Base-by-base conservation (phyloP, 176 grass and related monocot genomes). In the Poa annua region DNA sequence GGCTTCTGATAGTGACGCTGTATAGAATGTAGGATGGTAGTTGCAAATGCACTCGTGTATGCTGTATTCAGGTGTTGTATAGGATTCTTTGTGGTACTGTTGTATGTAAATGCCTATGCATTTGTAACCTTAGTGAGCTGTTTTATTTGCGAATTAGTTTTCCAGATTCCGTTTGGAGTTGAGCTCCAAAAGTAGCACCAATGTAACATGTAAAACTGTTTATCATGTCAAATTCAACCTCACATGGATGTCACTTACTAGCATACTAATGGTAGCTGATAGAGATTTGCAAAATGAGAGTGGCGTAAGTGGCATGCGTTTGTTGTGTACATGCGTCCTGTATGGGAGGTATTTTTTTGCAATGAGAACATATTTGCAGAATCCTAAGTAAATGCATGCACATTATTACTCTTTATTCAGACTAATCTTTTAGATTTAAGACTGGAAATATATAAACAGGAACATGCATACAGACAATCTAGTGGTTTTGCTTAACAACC, bases 81-180 rank as follows among this genome's bases (percentile, higher is more conserved):
- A 83, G 82, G 74, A 78, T 79, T 90, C 79, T 74, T 74, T 86
- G 65, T 66, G 35, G 7, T 56, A 78, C 71, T 49, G 55, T 22
- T 73, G 29, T 34, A 36, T 85, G 73, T 89, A 86, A 78, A 82
- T 89, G 83, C 49, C 22, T 26, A 21, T 76, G 60, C 45, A 78
- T 65, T 78, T 77, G 47, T 77, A 56, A 80, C 16, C 34, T 75
- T 34, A 73, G 47, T 42, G 76, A 71, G 53, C 34, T 64, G 57
- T 54, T 80, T 16, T 49, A 29, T 77, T 81, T 44, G 2, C 54
- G 11, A n/a, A 62, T 81, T 76, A n/a, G 7, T 8, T 34, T 34
- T 57, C 11, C 38, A 73, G 54, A 33, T 62, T 79, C 10, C 21
- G 11, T 8, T 73, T 20, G 57, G 62, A 77, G 52, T 53, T 56